Percentiles rank a stretch among this genome's conserved stretches.
These are phyloP conservation scores for Parachlorella kessleri DNA, from an alignment of 139 green algal genomes.

Conservation along the genomic window DNA sequence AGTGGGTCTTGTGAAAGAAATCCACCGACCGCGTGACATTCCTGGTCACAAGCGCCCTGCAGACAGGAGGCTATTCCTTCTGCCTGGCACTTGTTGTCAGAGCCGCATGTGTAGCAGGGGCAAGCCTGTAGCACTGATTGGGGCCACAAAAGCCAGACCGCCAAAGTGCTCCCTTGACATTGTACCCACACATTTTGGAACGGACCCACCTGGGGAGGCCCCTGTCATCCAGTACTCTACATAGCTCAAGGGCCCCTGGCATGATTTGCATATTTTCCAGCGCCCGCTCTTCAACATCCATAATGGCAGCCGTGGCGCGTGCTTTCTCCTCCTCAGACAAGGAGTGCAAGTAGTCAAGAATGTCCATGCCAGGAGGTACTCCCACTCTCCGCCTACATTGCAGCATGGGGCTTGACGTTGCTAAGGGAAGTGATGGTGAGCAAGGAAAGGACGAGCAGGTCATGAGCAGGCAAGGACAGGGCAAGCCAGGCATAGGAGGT, in stretches of 20 bases:
- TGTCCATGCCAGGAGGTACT: slow-evolving; percentile 21
- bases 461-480: neutral
- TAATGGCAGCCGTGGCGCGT: slow-evolving; percentile 14
- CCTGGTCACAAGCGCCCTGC: slow-evolving; percentile 66
- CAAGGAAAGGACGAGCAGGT: neutral
- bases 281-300: slow-evolving; percentile 49
- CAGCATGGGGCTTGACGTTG: neutral
- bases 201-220: slow-evolving; percentile 59
- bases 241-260: slow-evolving; percentile 73
- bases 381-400: slow-evolving; percentile 13
- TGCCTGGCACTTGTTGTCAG: neutral
- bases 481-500: neutral
- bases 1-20: slow-evolving; percentile 62
- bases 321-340: neutral
- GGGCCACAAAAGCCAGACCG: neutral
- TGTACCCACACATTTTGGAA: too few relatives aligned
- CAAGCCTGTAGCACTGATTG: slow-evolving; percentile 11
- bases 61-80: neutral
- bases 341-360: slow-evolving; percentile 26
- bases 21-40: slow-evolving; percentile 58
- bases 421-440: neutral
- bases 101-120: neutral
- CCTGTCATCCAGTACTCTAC: slow-evolving; percentile 51
- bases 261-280: slow-evolving; percentile 77
- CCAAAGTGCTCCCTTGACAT: neutral